Evolutionary conservation across 164 flowering plant species (phyloP).

Genomic region (Tetrastigma voinierianum): DNA sequence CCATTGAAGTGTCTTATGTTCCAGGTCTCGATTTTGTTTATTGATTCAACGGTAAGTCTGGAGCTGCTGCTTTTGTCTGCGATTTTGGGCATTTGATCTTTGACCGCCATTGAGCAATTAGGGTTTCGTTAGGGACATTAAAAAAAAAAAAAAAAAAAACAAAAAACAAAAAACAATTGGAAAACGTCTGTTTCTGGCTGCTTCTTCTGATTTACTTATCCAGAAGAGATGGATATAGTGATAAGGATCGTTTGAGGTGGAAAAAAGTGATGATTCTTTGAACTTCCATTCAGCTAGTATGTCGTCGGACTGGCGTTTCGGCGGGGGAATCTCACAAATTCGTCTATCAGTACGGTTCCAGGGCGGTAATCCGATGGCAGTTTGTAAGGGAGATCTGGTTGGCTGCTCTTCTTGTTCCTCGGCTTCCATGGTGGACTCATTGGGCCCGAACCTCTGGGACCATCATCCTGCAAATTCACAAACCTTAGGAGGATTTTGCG

Average conservation of each 20-base stretch:
- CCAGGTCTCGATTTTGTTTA: slow-evolving; percentile 7
- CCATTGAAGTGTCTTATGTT: slow-evolving; percentile 5
- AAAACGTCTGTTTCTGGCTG: too few relatives aligned
- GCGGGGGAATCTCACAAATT: slow-evolving; percentile 28
- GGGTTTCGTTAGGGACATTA: too few relatives aligned
- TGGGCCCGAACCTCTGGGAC: slow-evolving; percentile 49
- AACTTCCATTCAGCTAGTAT: slow-evolving; percentile 35
- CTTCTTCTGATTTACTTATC: too few relatives aligned
- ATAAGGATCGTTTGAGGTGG: too few relatives aligned
- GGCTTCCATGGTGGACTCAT: slow-evolving; percentile 58
- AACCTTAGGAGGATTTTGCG: slow-evolving; percentile 46
- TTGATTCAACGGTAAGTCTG: too few relatives aligned
- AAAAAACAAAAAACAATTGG: too few relatives aligned
- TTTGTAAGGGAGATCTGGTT: slow-evolving; percentile 34
- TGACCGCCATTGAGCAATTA: too few relatives aligned
- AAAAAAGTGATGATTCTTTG: slow-evolving; percentile 6
- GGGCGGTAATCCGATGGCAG: slow-evolving; percentile 28
- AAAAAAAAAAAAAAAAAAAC: too few relatives aligned
- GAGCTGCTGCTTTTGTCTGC: too few relatives aligned
- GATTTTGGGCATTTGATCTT: too few relatives aligned
- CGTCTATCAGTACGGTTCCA: slow-evolving; percentile 41
- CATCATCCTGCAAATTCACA: slow-evolving; percentile 42
- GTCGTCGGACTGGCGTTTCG: slow-evolving; percentile 60
- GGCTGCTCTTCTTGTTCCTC: slow-evolving; percentile 53
- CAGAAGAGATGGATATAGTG: too few relatives aligned